Percentiles rank a stretch among this genome's conserved stretches.
Evolutionary conservation across 352 stramenopile genomes (phyloP).

Genomic region (Phytophthora cactorum): DNA sequence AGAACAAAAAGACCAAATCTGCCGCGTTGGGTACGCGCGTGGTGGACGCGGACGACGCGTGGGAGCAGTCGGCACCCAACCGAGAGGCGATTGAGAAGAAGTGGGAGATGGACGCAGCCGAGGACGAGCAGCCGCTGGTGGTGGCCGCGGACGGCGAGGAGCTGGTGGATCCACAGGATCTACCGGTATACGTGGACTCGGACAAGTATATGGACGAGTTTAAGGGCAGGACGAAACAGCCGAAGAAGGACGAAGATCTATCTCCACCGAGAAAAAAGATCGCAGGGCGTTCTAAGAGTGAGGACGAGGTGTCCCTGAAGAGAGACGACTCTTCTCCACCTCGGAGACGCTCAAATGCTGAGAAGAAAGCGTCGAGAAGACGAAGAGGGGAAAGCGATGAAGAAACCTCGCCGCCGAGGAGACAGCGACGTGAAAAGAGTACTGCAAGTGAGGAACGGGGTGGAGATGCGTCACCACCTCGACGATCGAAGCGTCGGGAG

Average conservation of each 20-base stretch:
- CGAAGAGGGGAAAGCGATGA: conserved; percentile 16
- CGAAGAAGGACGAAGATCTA: conserved; percentile 41
- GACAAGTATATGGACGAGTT: conserved; percentile 69
- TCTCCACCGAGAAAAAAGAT: conserved; percentile 58
- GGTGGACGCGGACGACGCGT: conserved; percentile 68
- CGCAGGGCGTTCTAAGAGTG: conserved; percentile 15
- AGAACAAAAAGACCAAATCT: conserved; percentile 44
- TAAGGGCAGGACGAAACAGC: conserved; percentile 31
- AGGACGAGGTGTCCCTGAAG: conserved; percentile 40
- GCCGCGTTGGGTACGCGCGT: conserved; percentile 39
- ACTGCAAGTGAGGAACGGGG: conserved; percentile 2
- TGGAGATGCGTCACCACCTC: conserved; percentile 28
- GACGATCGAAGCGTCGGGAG: conserved; percentile 11
- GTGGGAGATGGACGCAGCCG: conserved; percentile 63
- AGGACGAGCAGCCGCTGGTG: conserved; percentile 46
- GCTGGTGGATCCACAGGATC: conserved; percentile 62
- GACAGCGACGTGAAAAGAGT: conserved; percentile 1
- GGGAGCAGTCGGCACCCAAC: conserved; percentile 53
- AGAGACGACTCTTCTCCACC: conserved; percentile 43
- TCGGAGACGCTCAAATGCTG: conserved; percentile 19
- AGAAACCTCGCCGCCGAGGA: conserved; percentile 41
- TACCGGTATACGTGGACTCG: conserved; percentile 77
- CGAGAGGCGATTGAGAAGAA: conserved; percentile 60
- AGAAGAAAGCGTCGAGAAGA: background rate
- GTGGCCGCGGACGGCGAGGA: conserved; percentile 58